These are phyloP conservation scores for Nannochloris sp. DNA, from an alignment of 139 green algal genomes.

Conservation along the genomic window DNA sequence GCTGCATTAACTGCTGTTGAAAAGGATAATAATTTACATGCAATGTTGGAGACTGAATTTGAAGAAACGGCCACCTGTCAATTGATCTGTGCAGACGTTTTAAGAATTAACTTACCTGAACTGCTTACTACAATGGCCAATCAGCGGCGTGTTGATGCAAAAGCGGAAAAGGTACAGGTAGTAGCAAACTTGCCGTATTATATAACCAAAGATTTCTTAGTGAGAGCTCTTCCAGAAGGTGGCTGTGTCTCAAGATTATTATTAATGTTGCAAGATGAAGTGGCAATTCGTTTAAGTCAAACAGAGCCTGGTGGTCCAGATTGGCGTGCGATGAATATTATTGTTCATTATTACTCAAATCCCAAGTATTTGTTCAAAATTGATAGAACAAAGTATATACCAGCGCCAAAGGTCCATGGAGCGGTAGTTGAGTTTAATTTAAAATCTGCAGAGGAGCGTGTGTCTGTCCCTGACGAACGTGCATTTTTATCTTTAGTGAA, in stretches of 20 bases:
- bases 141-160: neutral
- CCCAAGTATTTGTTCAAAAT: slow-evolving; percentile 69
- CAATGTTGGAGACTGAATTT: slow-evolving; percentile 43
- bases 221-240: slow-evolving; percentile 64
- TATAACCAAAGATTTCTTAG: slow-evolving; percentile 90
- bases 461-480: slow-evolving; percentile 6
- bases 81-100: slow-evolving; percentile 60
- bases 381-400: slow-evolving; percentile 55
- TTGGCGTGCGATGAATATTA: slow-evolving; percentile 78
- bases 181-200: slow-evolving; percentile 97
- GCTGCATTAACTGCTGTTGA: slow-evolving; percentile 78
- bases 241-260: slow-evolving; percentile 49
- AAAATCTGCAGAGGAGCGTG: slow-evolving; percentile 4
- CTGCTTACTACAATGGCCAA: slow-evolving; percentile 32
- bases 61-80: neutral
- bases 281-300: slow-evolving; percentile 50
- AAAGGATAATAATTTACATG: slow-evolving; percentile 76
- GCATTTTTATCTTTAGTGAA: slow-evolving; percentile 20
- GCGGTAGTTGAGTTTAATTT: slow-evolving; percentile 74
- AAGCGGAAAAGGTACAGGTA: slow-evolving; percentile 49
- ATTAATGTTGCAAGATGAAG: slow-evolving; percentile 56
- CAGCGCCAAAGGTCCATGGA: slow-evolving; percentile 73
- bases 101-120: slow-evolving; percentile 40
- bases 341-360: slow-evolving; percentile 60
- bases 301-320: slow-evolving; percentile 36